Evolutionary conservation across 768 basidiomycete genomes (phyloP).

Genomic region (Lactarius quietus): DNA sequence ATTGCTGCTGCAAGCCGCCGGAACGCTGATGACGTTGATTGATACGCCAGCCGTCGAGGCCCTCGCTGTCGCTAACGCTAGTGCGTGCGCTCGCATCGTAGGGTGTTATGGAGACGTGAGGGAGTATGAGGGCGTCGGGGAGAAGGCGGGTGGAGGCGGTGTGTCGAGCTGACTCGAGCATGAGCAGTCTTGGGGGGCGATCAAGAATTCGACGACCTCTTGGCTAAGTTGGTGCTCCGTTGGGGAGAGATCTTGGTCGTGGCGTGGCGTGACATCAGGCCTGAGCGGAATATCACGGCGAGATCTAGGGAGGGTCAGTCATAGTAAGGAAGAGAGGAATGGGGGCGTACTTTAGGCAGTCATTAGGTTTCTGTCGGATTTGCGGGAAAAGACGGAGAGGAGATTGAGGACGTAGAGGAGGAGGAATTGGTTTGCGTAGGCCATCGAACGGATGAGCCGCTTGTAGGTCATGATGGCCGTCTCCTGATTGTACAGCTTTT

Average conservation of each 20-base stretch:
- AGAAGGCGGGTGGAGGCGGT: slow-evolving; percentile 55
- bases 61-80: slow-evolving; percentile 38
- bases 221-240: slow-evolving; percentile 86
- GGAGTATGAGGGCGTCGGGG: slow-evolving; percentile 13
- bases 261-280: slow-evolving; percentile 85
- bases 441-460: slow-evolving; percentile 76
- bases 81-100: slow-evolving; percentile 26
- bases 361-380: slow-evolving; percentile 92
- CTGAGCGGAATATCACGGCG: slow-evolving; percentile 98
- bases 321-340: neutral
- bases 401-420: slow-evolving; percentile 95
- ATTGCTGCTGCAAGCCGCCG: neutral
- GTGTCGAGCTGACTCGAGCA: slow-evolving; percentile 90
- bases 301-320: slow-evolving; percentile 54
- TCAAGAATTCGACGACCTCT: slow-evolving; percentile 89
- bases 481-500: slow-evolving; percentile 63
- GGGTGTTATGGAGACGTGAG: slow-evolving; percentile 19
- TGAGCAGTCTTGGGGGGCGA: slow-evolving; percentile 96
- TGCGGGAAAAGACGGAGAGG: slow-evolving; percentile 90
- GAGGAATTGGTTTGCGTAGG: slow-evolving; percentile 90
- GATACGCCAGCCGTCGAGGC: slow-evolving; percentile 33
- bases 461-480: slow-evolving; percentile 79
- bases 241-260: slow-evolving; percentile 83
- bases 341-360: slow-evolving; percentile 76
- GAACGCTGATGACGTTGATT: slow-evolving; percentile 20